These are phyloP conservation scores for Ceratobasidium papillatum DNA, from an alignment of 1,284 basidiomycete genomes.

Conservation along the genomic window DNA sequence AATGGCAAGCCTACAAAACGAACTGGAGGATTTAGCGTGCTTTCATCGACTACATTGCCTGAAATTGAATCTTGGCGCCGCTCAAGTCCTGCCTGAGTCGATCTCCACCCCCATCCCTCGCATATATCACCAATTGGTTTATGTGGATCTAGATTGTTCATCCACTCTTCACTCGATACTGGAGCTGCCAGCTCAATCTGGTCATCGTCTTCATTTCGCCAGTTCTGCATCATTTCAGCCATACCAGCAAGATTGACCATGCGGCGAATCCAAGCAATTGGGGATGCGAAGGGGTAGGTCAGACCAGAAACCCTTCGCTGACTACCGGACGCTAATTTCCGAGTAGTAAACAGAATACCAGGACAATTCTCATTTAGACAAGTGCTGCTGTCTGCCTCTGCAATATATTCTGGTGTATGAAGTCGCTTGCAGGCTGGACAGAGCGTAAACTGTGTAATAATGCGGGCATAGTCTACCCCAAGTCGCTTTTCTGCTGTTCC, in stretches of 20 bases:
- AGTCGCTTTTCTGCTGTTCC: background rate
- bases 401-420: background rate
- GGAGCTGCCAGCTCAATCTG: background rate
- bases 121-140: background rate
- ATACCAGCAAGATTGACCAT: background rate
- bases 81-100: background rate
- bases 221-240: background rate
- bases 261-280: background rate
- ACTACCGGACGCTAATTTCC: background rate
- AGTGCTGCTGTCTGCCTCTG: background rate
- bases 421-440: background rate
- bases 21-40: background rate
- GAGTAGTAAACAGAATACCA: background rate
- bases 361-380: background rate
- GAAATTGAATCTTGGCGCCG: background rate
- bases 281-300: constrained; percentile 4
- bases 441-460: background rate
- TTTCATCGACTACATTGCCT: background rate
- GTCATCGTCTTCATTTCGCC: background rate
- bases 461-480: background rate
- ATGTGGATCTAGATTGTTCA: background rate
- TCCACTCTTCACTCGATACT: background rate
- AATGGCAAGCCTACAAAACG: constrained; percentile 8
- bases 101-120: constrained; percentile 11
- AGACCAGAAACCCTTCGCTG: background rate